Evolutionary conservation across 768 basidiomycete species (phyloP), one percentile per base, ranked within the genome.

Genomic region (Tylopilus cervinicoccineus): DNA sequence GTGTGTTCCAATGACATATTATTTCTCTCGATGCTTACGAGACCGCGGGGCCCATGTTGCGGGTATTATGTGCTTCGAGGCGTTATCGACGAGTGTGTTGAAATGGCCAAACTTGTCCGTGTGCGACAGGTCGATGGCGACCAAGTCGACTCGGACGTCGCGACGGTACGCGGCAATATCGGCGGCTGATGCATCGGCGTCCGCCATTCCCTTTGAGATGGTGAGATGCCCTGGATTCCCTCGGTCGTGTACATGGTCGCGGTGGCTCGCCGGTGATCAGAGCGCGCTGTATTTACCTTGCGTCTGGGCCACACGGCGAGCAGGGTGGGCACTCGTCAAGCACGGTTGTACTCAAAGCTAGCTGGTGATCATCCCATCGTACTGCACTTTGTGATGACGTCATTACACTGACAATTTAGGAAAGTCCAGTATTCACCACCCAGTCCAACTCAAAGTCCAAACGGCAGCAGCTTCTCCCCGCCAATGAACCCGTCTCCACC

Each of bases 81-180:
- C 36, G 60, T 83, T 81, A 64, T 82, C 81, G 46, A 84, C 78
- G 39, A 83, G 68, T 40, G 84, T 70, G 58, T 84, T 76, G 23
- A 81, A 59, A 45, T 67, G 66, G 17, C 71, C 70, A 50, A 73
- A 80, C 38, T 59, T 67, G 27, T 67, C 51, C 48, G 81, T 54
- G 57, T 83, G 81, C 22, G 75, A 71, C 20, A 84, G 65, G 60
- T 81, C 76, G 20, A 63, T 62, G 17, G 55, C 22, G 27, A 66
- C 68, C 53, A 65, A 62, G 47, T 71, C 62, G 32, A 67, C 67
- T n/a, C n/a, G n/a, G n/a, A n/a, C n/a, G 28, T 67, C 58, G 12
- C 63, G 63, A 53, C 74, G 59, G n/a, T 68, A 60, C 59, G 78
- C 71, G 27, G 69, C 55, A 59, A 81, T 71, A 28, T 69, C 60